Evolutionary conservation across 2,329 filamentous ascomycete species (phyloP).

Genomic region (Aspergillus sp.): DNA sequence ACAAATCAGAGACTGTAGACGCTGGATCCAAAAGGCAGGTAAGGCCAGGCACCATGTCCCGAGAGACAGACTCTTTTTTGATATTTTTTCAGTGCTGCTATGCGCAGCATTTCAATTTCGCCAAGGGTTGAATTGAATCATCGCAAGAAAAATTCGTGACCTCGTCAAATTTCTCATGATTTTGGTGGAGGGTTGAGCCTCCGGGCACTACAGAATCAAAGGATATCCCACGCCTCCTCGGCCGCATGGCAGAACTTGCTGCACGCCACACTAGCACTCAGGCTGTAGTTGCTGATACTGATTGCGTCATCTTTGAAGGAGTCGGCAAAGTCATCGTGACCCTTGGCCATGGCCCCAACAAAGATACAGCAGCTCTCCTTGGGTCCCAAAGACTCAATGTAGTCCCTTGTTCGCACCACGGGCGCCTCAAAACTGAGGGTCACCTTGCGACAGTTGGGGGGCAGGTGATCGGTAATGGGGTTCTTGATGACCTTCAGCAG

Average conservation of each 20-base stretch:
- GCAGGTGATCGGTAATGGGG: constrained; percentile 93
- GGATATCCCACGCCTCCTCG: constrained; percentile 91
- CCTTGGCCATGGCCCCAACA: constrained; percentile 97
- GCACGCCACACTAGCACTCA: constrained; percentile 96
- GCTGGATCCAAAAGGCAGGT: too few relatives aligned
- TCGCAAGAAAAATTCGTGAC: constrained; percentile 24
- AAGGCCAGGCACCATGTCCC: too few relatives aligned
- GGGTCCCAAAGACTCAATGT: constrained; percentile 70
- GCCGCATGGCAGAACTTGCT: constrained; percentile 99
- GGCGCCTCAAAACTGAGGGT: constrained; percentile 92
- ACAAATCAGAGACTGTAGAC: background rate
- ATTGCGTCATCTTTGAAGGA: constrained; percentile 94
- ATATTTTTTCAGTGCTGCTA: background rate
- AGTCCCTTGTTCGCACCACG: constrained; percentile 82
- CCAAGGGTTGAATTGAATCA: constrained; percentile 9
- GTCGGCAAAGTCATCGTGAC: constrained; percentile 91
- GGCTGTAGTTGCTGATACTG: constrained; percentile 95
- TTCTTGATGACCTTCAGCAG: constrained; percentile 96
- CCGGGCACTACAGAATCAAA: constrained; percentile 49
- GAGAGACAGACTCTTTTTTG: too few relatives aligned
- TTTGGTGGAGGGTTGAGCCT: too few relatives aligned
- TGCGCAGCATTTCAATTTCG: constrained; percentile 4
- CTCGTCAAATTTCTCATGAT: constrained; percentile 11
- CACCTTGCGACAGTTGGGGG: constrained; percentile 95
- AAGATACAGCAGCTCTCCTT: constrained; percentile 97